These are phyloP conservation scores for Diaporthe eres DNA, from an alignment of 2,329 filamentous ascomycete species.

Conservation along the genomic window DNA sequence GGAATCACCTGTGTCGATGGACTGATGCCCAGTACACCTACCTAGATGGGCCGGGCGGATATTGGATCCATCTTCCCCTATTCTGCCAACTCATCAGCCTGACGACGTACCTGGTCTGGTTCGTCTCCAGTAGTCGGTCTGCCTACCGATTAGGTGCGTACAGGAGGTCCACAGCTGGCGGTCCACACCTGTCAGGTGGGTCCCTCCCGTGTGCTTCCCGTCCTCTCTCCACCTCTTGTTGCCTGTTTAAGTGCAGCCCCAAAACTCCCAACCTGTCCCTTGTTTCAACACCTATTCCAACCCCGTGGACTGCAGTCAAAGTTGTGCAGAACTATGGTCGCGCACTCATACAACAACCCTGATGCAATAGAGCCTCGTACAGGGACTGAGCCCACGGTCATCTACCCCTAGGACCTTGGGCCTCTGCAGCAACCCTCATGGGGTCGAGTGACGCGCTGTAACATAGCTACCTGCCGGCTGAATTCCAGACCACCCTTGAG, in stretches of 20 bases:
- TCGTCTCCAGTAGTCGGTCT: not conserved
- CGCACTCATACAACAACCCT: not conserved
- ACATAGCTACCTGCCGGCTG: not conserved
- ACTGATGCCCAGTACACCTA: not conserved
- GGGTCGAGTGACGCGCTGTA: not conserved
- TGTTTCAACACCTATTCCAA: not conserved
- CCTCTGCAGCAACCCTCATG: not conserved
- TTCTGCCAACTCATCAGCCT: not conserved
- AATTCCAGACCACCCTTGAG: not conserved
- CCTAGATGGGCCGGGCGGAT: not conserved
- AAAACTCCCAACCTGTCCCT: not conserved
- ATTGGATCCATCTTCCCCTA: not conserved
- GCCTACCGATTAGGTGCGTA: too few relatives aligned
- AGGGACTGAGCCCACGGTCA: not conserved
- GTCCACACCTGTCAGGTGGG: conserved; percentile 7
- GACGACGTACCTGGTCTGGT: not conserved
- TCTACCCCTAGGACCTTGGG: not conserved
- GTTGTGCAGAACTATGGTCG: not conserved
- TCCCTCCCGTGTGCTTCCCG: not conserved
- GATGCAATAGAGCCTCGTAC: not conserved
- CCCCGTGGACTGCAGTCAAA: not conserved
- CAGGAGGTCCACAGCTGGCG: not conserved
- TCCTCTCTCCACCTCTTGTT: not conserved
- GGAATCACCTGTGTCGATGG: not conserved
- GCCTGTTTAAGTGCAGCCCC: not conserved